Evolutionary conservation across 306 rosid genomes (phyloP).

Genomic region (Pachyrhizus erosus): DNA sequence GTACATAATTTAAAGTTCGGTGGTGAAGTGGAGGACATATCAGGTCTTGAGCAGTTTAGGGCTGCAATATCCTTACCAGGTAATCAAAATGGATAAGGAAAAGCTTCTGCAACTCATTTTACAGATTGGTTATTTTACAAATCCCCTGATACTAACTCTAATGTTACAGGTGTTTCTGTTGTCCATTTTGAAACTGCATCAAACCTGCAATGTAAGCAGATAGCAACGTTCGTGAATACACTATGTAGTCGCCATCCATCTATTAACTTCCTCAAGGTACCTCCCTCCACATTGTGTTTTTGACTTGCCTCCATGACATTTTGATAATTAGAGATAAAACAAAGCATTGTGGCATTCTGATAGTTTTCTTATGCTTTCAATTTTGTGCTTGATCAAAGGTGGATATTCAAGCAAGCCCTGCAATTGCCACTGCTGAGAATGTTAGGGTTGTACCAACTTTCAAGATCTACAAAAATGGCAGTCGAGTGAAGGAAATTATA

Average conservation of each 20-base stretch:
- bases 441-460: slow-evolving; percentile 79
- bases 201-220: slow-evolving; percentile 65
- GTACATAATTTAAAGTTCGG: slow-evolving; percentile 75
- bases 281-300: neutral
- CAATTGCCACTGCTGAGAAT: slow-evolving; percentile 67
- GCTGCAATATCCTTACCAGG: slow-evolving; percentile 73
- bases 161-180: slow-evolving; percentile 66
- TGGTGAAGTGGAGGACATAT: slow-evolving; percentile 79
- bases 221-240: slow-evolving; percentile 65
- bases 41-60: slow-evolving; percentile 67
- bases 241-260: slow-evolving; percentile 77
- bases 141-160: neutral
- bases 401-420: slow-evolving; percentile 63
- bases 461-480: slow-evolving; percentile 86
- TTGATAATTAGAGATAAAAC: neutral
- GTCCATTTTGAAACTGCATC: slow-evolving; percentile 78
- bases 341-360: neutral
- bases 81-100: slow-evolving; percentile 27
- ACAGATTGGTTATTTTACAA: neutral
- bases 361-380: slow-evolving; percentile 22
- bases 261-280: slow-evolving; percentile 78
- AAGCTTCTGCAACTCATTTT: slow-evolving; percentile 8
- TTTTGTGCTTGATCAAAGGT: slow-evolving; percentile 56
- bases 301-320: neutral
- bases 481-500: slow-evolving; percentile 76